Base-by-base conservation (phyloP, 495 filamentous ascomycete genomes). In the Hyaloscypha finlandica region DNA sequence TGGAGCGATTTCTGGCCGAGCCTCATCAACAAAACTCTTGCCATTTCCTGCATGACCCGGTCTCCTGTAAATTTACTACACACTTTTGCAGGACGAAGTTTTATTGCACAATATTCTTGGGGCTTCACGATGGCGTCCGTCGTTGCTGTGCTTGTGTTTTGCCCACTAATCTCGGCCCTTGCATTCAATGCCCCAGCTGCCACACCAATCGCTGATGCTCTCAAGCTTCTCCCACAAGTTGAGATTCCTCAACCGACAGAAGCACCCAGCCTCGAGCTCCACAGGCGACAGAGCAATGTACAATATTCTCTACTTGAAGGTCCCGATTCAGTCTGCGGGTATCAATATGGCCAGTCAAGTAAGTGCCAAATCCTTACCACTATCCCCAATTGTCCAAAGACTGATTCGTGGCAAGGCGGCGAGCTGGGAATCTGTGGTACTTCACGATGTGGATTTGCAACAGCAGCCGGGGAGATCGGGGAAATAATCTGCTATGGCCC, bases 401-500 rank as follows among this genome's bases (percentile, higher is more conserved):
- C 9, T 37, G 19, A 59, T 37, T 19, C 25, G 6, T 59, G 6
- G 8, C 3, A 6, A 59, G 56, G 3, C 19, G 25, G 32, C 6
- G 56, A 6, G 4, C 6, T 59, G 29, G 30, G 9, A 59, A 14
- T 59, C 9, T 59, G 56, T 37, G 29, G n/a, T 20, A 20, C 25
- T 1, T 20, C 29, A 29, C 4, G 30, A 37, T 59, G 56, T 59
- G 56, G 56, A 11, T 59, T 59, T 37, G 56, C 56, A 14, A 59
- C 32, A 11, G 56, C 56, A n/a, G 8, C 56, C 3, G 56, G 56
- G 35, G 56, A 35, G 29, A 8, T 16, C 5, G 56, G 56, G 35
- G 56, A 59, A 11, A 59, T 59, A 16, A 9, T 16, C 31, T 59
- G 56, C 9, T 59, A 32, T 59, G 56, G 19, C 35, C 11, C 56